These are phyloP conservation scores for Sarocladium brachiariae DNA, from an alignment of 2,329 filamentous ascomycete species.

Conservation along the genomic window DNA sequence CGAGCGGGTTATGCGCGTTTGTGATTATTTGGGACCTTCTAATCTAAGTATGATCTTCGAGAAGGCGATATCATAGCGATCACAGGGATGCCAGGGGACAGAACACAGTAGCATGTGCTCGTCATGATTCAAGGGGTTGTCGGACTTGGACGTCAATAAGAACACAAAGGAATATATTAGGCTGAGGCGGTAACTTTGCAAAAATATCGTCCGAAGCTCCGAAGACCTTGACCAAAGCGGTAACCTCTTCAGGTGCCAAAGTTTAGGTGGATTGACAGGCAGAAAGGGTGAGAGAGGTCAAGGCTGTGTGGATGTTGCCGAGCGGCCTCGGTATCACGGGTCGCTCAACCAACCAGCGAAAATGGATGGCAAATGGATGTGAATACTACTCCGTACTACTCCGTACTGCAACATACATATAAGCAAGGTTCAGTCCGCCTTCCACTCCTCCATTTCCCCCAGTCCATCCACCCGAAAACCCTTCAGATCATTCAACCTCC, in stretches of 20 bases:
- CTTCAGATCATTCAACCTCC: neutral
- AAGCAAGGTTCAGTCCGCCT: neutral
- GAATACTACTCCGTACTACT: too few species aligned
- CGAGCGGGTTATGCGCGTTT: conserved; percentile 66
- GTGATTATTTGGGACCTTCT: conserved; percentile 74
- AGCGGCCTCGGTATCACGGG: conserved; percentile 5
- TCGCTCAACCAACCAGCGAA: neutral
- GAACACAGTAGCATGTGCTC: neutral
- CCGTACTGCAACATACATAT: too few species aligned
- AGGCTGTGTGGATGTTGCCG: neutral
- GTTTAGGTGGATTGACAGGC: too few species aligned
- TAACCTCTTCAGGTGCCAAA: too few species aligned
- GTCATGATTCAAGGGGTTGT: too few species aligned
- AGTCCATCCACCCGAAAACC: conserved; percentile 1
- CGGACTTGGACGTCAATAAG: too few species aligned
- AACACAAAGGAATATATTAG: too few species aligned
- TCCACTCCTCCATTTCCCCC: neutral
- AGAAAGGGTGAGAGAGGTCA: too few species aligned
- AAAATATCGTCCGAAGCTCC: neutral
- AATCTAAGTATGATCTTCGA: conserved; percentile 26
- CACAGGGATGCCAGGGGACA: neutral
- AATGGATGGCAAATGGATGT: neutral
- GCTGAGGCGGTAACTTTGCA: too few species aligned
- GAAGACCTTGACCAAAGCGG: too few species aligned
- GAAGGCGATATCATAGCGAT: conserved; percentile 7